phyloP scores from a whole-genome alignment of 1,284 basidiomycete genomes.

The Irpex lacteus region DNA sequence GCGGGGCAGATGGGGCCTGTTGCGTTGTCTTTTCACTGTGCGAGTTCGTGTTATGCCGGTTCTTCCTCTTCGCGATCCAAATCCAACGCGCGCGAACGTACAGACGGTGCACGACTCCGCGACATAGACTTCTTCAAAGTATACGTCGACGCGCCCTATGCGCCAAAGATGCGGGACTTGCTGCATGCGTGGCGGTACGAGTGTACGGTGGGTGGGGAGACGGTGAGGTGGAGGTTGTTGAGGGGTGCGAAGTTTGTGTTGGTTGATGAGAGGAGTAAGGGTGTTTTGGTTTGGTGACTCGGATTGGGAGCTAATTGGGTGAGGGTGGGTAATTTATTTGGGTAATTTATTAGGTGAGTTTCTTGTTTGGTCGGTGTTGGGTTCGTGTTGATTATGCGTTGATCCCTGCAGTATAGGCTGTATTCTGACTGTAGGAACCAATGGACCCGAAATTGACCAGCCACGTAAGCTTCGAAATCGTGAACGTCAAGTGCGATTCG shows the following conservation, averaged over 20 bases:
- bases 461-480: too few relatives aligned
- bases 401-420: neutral
- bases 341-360: too few relatives aligned
- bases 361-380: too few relatives aligned
- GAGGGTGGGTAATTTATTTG: too few relatives aligned
- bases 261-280: slow-evolving; percentile 13
- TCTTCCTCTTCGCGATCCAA: too few relatives aligned
- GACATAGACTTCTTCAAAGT: slow-evolving; percentile 56
- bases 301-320: too few relatives aligned
- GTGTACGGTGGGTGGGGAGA: neutral
- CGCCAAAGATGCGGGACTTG: slow-evolving; percentile 47
- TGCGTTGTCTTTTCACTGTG: slow-evolving; percentile 49
- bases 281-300: slow-evolving; percentile 11
- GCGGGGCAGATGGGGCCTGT: slow-evolving; percentile 43
- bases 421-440: too few relatives aligned
- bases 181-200: slow-evolving; percentile 51
- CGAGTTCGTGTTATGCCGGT: slow-evolving; percentile 19
- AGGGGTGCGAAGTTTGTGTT: slow-evolving; percentile 10
- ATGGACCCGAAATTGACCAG: too few relatives aligned
- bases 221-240: slow-evolving; percentile 4
- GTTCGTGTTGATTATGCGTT: too few relatives aligned
- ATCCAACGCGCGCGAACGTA: slow-evolving; percentile 5
- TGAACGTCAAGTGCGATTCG: too few relatives aligned
- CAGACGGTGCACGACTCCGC: neutral
- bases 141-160: slow-evolving; percentile 51